Percentiles rank a stretch among this genome's conserved stretches.
These are phyloP conservation scores for Fusarium globosum DNA, from an alignment of 2,329 filamentous ascomycete genomes.

Conservation along the genomic window DNA sequence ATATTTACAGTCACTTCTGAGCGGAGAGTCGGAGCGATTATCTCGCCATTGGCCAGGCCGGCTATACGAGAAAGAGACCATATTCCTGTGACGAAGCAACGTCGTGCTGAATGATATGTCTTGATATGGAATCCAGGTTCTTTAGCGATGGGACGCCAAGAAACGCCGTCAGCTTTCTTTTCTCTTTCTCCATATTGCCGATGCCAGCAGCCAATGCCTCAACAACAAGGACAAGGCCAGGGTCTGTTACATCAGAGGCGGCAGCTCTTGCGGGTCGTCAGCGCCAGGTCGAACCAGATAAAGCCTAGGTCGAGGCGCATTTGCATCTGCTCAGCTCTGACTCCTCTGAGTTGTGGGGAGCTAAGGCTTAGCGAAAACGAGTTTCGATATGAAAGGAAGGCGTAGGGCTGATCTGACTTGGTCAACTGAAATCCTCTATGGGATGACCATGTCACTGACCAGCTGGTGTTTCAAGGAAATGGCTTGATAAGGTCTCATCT, in stretches of 20 bases:
- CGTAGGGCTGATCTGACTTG: constrained; percentile 20
- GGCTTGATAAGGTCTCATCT: not conserved
- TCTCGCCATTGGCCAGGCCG: not conserved
- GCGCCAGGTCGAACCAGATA: constrained; percentile 20
- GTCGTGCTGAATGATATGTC: not conserved
- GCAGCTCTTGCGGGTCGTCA: constrained; percentile 1
- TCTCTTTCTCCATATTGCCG: not conserved
- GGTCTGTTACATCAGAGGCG: constrained; percentile 18
- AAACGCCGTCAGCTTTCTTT: constrained; percentile 8
- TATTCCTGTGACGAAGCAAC: not conserved
- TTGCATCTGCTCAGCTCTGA: constrained; percentile 7
- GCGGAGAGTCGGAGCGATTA: not conserved
- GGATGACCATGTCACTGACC: not conserved
- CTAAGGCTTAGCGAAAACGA: constrained; percentile 21
- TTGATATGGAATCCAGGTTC: not conserved
- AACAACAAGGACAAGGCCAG: not conserved
- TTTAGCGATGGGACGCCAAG: not conserved
- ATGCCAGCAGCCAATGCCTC: constrained; percentile 1
- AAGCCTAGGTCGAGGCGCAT: constrained; percentile 31
- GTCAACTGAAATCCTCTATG: not conserved
- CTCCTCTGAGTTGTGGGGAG: constrained; percentile 5
- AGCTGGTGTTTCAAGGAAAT: not conserved
- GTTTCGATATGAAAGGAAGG: not conserved
- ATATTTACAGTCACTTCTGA: not conserved
- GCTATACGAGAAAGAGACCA: not conserved